Evolutionary conservation across 2,329 filamentous ascomycete genomes (phyloP).

Genomic region (Aspergillus sp.): DNA sequence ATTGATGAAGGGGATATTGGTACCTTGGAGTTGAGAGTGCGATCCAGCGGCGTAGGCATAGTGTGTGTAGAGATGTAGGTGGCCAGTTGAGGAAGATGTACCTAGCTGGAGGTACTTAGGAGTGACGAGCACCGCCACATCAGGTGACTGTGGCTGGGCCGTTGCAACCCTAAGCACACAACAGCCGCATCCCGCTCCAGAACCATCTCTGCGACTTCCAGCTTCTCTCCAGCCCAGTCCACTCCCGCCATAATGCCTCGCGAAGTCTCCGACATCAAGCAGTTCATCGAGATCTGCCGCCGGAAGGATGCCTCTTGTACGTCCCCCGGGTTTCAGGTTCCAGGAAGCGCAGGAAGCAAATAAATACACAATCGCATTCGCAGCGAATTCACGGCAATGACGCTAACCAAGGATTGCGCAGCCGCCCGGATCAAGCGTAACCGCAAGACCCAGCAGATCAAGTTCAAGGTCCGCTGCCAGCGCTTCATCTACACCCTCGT

Average conservation of each 20-base stretch:
- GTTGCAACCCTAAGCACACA: no score
- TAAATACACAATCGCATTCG: no score
- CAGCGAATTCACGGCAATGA: no score
- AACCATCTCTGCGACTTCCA: no score
- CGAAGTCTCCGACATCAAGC: conserved; percentile 96
- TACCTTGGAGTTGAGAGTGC: conserved; percentile 61
- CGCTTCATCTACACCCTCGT: conserved; percentile 95
- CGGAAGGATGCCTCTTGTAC: conserved; percentile 98
- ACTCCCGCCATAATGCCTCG: conserved; percentile 80
- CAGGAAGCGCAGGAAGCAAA: conserved; percentile 2
- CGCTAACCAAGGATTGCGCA: conserved; percentile 28
- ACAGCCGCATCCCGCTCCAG: no score
- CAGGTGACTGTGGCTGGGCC: no score
- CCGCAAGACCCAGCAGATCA: conserved; percentile 82
- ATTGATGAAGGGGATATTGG: no score
- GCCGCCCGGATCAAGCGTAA: conserved; percentile 94
- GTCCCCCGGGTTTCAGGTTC: conserved; percentile 36
- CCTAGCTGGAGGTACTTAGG: no score
- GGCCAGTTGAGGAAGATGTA: no score
- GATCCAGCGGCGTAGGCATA: conserved; percentile 63
- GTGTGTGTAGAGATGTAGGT: no score
- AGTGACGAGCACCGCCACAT: no score
- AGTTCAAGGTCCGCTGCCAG: conserved; percentile 99
- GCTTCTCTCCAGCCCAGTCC: no score
- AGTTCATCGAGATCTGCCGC: conserved; percentile 99